Evolutionary conservation across 1,284 basidiomycete genomes (phyloP).

Genomic region (Moniliella sp.): DNA sequence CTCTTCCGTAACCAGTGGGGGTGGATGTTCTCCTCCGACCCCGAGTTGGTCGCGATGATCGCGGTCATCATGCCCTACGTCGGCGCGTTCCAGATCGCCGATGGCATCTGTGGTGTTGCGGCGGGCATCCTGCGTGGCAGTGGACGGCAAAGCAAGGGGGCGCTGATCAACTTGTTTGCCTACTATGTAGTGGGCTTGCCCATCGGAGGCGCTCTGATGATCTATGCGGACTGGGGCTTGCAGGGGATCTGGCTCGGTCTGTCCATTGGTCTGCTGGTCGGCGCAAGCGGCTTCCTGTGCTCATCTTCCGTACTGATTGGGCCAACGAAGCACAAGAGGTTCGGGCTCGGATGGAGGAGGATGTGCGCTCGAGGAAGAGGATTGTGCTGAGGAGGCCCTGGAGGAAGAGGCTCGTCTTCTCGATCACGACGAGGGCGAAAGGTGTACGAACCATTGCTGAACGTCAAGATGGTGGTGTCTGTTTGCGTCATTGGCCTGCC

Average conservation of each 20-base stretch:
- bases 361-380: too few relatives aligned
- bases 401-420: too few relatives aligned
- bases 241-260: constrained; percentile 38
- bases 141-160: constrained; percentile 43
- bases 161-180: constrained; percentile 37
- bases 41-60: constrained; percentile 49
- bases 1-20: constrained; percentile 54
- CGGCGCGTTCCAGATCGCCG: constrained; percentile 46
- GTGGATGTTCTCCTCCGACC: constrained; percentile 63
- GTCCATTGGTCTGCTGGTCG: constrained; percentile 36
- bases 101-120: constrained; percentile 49
- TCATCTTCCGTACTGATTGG: constrained; percentile 37
- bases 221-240: constrained; percentile 28
- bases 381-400: too few relatives aligned
- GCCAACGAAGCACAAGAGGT: too few relatives aligned
- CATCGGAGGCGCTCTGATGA: too few relatives aligned
- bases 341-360: too few relatives aligned
- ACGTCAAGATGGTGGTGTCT: too few relatives aligned
- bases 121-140: constrained; percentile 54
- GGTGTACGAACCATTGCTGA: too few relatives aligned
- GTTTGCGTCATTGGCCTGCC: too few relatives aligned
- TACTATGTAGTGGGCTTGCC: constrained; percentile 39
- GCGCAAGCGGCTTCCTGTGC: constrained; percentile 23
- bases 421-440: too few relatives aligned
- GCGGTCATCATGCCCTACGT: constrained; percentile 50